phyloP scores from a whole-genome alignment of 176 grass and related monocot species.

The Melocanna baccifera region DNA sequence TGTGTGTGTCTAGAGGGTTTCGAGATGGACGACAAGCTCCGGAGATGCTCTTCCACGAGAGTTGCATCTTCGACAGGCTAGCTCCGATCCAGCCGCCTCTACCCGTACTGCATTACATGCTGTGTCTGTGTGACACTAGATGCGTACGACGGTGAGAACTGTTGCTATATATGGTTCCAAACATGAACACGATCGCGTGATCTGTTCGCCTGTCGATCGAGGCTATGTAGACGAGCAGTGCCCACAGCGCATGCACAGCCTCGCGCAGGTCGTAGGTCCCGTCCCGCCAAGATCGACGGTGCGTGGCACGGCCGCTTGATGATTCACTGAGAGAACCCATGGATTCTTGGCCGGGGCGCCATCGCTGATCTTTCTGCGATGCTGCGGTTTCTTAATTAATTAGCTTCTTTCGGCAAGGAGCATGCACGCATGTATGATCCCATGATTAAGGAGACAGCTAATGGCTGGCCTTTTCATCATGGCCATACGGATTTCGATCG shows the following conservation, averaged over 20 bases:
- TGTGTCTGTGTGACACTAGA: too few species aligned
- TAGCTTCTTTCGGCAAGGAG: background rate
- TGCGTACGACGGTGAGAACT: too few species aligned
- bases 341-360: background rate
- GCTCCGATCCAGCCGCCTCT: background rate
- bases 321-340: background rate
- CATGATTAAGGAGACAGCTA: background rate
- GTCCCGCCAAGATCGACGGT: too few species aligned
- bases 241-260: background rate
- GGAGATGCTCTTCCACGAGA: conserved; percentile 24
- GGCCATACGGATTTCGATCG: background rate
- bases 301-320: too few species aligned
- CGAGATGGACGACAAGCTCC: background rate
- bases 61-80: background rate
- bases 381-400: background rate
- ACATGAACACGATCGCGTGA: too few species aligned
- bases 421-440: background rate
- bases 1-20: too few species aligned
- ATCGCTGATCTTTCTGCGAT: background rate
- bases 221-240: too few species aligned
- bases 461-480: background rate
- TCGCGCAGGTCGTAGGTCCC: too few species aligned
- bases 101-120: conserved; percentile 5
- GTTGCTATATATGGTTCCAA: too few species aligned
- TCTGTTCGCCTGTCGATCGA: too few species aligned